These are phyloP conservation scores for Choanephora cucurbitarum DNA, from an alignment of 371 early-diverging fungal genomes.

Conservation along the genomic window DNA sequence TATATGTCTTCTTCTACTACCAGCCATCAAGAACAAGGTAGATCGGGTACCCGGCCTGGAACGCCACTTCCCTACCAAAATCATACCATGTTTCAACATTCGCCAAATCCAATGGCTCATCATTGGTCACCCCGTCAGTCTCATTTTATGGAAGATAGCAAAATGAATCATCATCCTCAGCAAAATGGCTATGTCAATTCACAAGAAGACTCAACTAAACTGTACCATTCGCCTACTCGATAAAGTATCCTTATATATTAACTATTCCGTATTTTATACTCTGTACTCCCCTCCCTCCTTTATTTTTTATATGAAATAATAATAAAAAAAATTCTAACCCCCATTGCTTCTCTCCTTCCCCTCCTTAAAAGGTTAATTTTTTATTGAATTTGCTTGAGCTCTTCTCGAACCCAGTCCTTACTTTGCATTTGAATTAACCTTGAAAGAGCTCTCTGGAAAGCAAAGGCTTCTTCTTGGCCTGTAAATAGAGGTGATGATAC, in stretches of 20 bases:
- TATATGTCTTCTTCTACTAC: neutral
- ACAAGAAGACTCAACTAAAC: neutral
- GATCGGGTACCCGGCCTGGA: too few relatives aligned
- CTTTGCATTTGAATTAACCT: slow-evolving; percentile 91
- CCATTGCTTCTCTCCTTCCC: neutral
- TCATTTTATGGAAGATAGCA: neutral
- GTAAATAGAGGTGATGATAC: slow-evolving; percentile 71
- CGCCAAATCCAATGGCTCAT: neutral
- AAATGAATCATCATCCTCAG: too few relatives aligned
- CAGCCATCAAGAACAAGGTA: too few relatives aligned
- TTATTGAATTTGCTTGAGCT: slow-evolving; percentile 12
- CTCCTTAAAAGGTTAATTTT: neutral
- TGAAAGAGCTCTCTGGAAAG: slow-evolving; percentile 91
- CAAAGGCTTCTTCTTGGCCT: slow-evolving; percentile 94
- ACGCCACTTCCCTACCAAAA: neutral
- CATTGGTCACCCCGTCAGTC: neutral
- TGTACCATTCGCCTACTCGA: neutral
- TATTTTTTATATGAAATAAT: too few relatives aligned
- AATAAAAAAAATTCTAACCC: too few relatives aligned
- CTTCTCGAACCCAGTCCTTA: slow-evolving; percentile 51
- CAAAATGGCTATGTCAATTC: too few relatives aligned
- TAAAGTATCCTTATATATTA: too few relatives aligned
- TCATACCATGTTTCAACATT: neutral
- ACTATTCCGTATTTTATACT: neutral
- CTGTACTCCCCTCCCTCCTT: neutral